These are phyloP conservation scores for Thermothielavioides terrestris DNA, from an alignment of 495 filamentous ascomycete species.

Conservation along the genomic window DNA sequence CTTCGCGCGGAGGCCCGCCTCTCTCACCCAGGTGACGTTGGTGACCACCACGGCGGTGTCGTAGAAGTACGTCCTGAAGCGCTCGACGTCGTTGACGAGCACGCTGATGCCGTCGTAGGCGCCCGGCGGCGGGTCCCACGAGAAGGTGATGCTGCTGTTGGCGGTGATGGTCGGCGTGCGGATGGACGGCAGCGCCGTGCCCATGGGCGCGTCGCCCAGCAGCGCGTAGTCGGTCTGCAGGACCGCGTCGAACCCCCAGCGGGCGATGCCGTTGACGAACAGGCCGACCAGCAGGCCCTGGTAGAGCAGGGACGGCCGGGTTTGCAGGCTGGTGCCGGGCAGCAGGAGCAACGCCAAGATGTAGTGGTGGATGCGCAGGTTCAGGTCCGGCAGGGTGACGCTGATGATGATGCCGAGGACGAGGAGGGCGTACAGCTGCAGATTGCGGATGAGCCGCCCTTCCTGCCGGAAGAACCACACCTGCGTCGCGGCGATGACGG, in stretches of 20 bases:
- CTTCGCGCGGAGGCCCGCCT: conserved; percentile 33
- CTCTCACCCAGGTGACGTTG: conserved; percentile 38
- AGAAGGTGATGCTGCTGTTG: conserved; percentile 43
- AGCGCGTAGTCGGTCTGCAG: conserved; percentile 70
- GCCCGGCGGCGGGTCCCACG: conserved; percentile 45
- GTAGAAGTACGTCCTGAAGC: conserved; percentile 55
- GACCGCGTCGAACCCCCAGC: conserved; percentile 88
- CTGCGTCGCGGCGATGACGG: conserved; percentile 53
- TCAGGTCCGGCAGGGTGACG: conserved; percentile 62
- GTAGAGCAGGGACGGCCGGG: conserved; percentile 66
- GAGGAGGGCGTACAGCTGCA: conserved; percentile 60
- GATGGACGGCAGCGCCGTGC: conserved; percentile 56
- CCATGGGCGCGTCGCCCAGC: conserved; percentile 57
- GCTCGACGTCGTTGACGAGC: conserved; percentile 89
- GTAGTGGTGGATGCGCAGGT: conserved; percentile 93
- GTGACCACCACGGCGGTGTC: conserved; percentile 34
- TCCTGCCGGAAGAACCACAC: conserved; percentile 65
- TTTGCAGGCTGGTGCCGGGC: conserved; percentile 77
- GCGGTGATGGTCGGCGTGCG: conserved; percentile 34
- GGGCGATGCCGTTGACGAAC: conserved; percentile 83
- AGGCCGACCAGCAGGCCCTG: conserved; percentile 84
- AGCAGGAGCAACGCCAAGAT: conserved; percentile 75
- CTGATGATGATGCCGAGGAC: conserved; percentile 52
- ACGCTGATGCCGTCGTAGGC: conserved; percentile 76
- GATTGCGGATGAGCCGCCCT: conserved; percentile 55